A percentile compares a stretch with the other conserved stretches of the same genome.
These are phyloP conservation scores for Lasiodiplodia theobromae DNA, from an alignment of 2,329 filamentous ascomycete genomes.

Conservation along the genomic window DNA sequence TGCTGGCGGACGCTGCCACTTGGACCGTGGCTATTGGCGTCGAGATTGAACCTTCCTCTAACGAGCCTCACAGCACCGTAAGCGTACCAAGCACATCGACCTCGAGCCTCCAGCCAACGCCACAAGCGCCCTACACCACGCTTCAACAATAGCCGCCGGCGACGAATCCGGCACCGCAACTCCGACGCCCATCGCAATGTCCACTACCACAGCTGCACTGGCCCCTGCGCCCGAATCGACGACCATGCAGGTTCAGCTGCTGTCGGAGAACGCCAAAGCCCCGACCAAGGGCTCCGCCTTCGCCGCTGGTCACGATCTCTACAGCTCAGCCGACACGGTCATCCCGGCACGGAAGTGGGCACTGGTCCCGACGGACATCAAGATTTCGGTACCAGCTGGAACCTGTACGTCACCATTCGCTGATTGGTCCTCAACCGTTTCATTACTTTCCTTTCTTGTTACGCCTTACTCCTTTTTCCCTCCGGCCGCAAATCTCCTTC, in stretches of 20 bases:
- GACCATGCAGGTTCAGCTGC: conserved; percentile 84
- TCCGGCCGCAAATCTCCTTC: conserved; percentile 11
- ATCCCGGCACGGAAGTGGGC: conserved; percentile 85
- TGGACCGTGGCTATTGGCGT: conserved; percentile 34
- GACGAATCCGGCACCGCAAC: conserved; percentile 45
- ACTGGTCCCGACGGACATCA: conserved; percentile 88
- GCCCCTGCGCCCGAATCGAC: conserved; percentile 52
- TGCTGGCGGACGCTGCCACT: conserved; percentile 6
- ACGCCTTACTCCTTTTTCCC: conserved; percentile 8
- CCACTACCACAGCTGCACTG: conserved; percentile 34
- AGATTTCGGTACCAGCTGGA: conserved; percentile 86
- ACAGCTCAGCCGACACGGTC: conserved; percentile 74
- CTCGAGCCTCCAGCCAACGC: conserved; percentile 38
- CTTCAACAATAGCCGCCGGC: conserved; percentile 34
- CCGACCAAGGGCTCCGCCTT: conserved; percentile 89
- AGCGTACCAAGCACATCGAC: conserved; percentile 74
- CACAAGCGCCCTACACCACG: conserved; percentile 28
- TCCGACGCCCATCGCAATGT: conserved; percentile 41
- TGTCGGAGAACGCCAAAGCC: conserved; percentile 77
- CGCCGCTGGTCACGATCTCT: conserved; percentile 94
- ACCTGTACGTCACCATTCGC: conserved; percentile 71
- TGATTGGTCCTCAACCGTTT: background rate
- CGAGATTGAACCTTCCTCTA: conserved; percentile 56
- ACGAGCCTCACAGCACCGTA: conserved; percentile 77
- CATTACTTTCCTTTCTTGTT: background rate